Base-by-base conservation (phyloP, 2,329 filamentous ascomycete species). In the Aspergillus transmontanensis region DNA sequence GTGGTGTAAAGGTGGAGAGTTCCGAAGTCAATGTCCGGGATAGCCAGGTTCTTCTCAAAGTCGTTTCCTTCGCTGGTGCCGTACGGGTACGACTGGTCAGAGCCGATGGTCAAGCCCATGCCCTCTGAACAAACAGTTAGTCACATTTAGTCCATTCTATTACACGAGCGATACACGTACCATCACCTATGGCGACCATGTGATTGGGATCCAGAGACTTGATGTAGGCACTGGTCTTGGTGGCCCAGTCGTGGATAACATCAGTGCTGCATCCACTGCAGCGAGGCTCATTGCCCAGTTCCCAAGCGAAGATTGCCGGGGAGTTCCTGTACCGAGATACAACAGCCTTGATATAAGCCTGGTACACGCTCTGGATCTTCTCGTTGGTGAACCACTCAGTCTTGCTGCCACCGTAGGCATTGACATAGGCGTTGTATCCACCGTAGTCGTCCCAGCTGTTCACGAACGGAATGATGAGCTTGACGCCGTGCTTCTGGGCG, bases 391-490 rank as follows among this genome's bases (percentile, higher is more conserved):
- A 65, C 46, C 65, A 67, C 63, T 67, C 21, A 9, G 16, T 53
- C 19, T 51, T 32, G 48, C 28, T 32, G 12, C 65, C 65, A 1
- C 65, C 65, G 46, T 65, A 48, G 28, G 61, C 63, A 12, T 58
- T 61, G 4, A 64, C 65, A n/a, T 67, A 67, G 1, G 63, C 61
- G 57, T 67, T 60, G 57, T 62, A 65, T 4, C 65, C 65, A 1
- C 65, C 65, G 12, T 67, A 67, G 48, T 67, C 65, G 0, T 63
- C 60, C 65, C 65, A 67, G 46, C 65, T 67, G 45, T 67, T 67
- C 23, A 58, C 60, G 1, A 67, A 55, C 4, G 65, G 61, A 6
- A 67, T 59, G 46, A 67, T 53, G 6, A 67, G 41, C 32, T 67
- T 67, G 28, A 67, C 62, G 10, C 63, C 65, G 16, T 61, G 60